Conservation (phyloP, 129 eudicot species). For the Helichrysum umbraculigerum region DNA sequence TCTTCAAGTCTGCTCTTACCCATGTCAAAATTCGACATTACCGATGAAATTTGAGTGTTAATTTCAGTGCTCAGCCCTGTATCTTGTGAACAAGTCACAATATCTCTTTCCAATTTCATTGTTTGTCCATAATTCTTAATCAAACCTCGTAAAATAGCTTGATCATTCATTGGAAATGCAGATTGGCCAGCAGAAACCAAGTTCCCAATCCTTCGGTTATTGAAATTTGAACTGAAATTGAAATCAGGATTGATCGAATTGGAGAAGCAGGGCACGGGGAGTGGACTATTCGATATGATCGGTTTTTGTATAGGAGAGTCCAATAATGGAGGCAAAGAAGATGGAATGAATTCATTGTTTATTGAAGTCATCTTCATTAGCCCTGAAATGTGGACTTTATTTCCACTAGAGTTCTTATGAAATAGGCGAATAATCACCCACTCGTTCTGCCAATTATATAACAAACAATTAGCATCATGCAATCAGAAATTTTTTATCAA, state of each 20-base stretch:
- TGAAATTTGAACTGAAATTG: constrained; percentile 17
- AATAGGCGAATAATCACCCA: constrained; percentile 88
- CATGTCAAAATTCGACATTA: constrained; percentile 55
- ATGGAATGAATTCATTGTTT: constrained; percentile 37
- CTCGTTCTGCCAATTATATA: constrained; percentile 53
- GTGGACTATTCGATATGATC: constrained; percentile 26
- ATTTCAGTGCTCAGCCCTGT: constrained; percentile 60
- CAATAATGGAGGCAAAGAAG: constrained; percentile 58
- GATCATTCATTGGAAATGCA: constrained; percentile 40
- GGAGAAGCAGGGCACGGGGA: constrained; percentile 99
- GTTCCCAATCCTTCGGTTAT: constrained; percentile 9
- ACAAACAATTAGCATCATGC: background rate
- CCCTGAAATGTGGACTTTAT: constrained; percentile 55
- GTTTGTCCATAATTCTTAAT: constrained; percentile 42
- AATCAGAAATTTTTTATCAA: background rate
- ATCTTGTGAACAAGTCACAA: constrained; percentile 58
- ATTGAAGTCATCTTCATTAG: constrained; percentile 35
- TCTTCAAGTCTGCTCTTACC: constrained; percentile 51
- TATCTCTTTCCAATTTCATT: constrained; percentile 44
- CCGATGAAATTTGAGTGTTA: constrained; percentile 64
- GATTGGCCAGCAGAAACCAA: constrained; percentile 23
- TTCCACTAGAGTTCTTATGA: constrained; percentile 62
- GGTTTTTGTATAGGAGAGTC: constrained; percentile 42
- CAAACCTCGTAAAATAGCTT: constrained; percentile 43
- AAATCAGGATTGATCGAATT: constrained; percentile 29